A percentile compares a stretch with the other conserved stretches of the same genome.
phyloP scores from a whole-genome alignment of 2,329 filamentous ascomycete species.

The Cercospora janseana region DNA sequence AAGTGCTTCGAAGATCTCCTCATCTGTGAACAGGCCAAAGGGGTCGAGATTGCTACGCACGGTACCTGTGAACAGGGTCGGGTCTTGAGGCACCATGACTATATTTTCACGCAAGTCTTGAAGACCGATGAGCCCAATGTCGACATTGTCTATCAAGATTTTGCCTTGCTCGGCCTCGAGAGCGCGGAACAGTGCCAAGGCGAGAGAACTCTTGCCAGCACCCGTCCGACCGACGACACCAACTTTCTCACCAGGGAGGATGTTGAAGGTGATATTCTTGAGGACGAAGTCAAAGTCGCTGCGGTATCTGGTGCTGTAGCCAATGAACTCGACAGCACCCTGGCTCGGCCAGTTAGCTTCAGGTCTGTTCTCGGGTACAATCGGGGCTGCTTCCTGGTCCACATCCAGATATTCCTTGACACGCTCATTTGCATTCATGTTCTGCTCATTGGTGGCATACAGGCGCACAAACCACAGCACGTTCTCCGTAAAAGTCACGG shows the following conservation, averaged over 20 bases:
- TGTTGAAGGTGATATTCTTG: slow-evolving; percentile 79
- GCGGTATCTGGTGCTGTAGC: slow-evolving; percentile 87
- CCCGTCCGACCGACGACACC: slow-evolving; percentile 95
- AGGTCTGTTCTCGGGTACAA: slow-evolving; percentile 77
- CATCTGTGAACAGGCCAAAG: slow-evolving; percentile 83
- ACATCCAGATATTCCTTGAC: slow-evolving; percentile 97
- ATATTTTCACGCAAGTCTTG: slow-evolving; percentile 89
- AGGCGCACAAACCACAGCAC: slow-evolving; percentile 93
- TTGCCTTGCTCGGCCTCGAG: slow-evolving; percentile 87
- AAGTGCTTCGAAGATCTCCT: slow-evolving; percentile 82
- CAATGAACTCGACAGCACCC: slow-evolving; percentile 81
- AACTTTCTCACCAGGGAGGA: slow-evolving; percentile 83
- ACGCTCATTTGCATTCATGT: slow-evolving; percentile 98
- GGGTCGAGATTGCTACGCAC: slow-evolving; percentile 91
- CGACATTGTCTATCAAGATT: slow-evolving; percentile 87
- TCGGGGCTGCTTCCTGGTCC: slow-evolving; percentile 80
- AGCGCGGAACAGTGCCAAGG: slow-evolving; percentile 87
- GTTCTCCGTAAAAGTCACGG: slow-evolving; percentile 94
- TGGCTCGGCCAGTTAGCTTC: slow-evolving; percentile 78
- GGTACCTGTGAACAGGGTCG: slow-evolving; percentile 88
- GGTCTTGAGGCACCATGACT: slow-evolving; percentile 97
- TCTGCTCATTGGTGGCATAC: slow-evolving; percentile 94
- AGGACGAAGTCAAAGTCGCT: slow-evolving; percentile 84
- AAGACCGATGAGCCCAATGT: slow-evolving; percentile 86
- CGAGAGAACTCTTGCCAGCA: slow-evolving; percentile 93